Percentiles rank a stretch among this genome's conserved stretches.
Evolutionary conservation across 1,284 basidiomycete species (phyloP).

Genomic region (Malassezia globosa): DNA sequence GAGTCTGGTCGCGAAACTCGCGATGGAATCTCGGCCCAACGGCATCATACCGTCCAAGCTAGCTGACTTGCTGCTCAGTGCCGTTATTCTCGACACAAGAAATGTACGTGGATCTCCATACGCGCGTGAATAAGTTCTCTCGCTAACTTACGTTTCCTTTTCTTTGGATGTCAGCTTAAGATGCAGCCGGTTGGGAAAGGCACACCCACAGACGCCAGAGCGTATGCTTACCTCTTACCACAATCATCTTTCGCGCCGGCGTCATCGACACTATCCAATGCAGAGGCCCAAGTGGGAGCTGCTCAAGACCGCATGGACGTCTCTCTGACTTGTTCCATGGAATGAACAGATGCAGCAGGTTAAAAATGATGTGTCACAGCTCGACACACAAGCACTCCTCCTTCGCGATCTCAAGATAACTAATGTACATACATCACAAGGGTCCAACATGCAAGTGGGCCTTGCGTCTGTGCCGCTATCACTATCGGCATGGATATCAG

Average conservation of each 20-base stretch:
- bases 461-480: constrained; percentile 31
- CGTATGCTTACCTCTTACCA: constrained; percentile 24
- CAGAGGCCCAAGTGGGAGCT: neutral
- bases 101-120: constrained; percentile 20
- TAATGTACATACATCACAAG: neutral
- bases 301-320: neutral
- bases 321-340: constrained; percentile 3
- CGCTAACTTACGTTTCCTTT: no score
- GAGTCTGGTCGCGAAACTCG: constrained; percentile 28
- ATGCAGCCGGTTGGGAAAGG: constrained; percentile 29
- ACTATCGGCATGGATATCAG: constrained; percentile 25
- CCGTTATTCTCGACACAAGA: constrained; percentile 47
- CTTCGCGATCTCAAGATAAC: constrained; percentile 12
- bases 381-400: constrained; percentile 10
- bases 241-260: constrained; percentile 24
- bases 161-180: neutral
- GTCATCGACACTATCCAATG: no score
- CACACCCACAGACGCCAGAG: constrained; percentile 23
- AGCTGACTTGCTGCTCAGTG: constrained; percentile 45
- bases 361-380: constrained; percentile 60
- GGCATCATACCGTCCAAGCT: constrained; percentile 10
- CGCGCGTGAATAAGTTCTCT: no score
- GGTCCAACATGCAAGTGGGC: constrained; percentile 10
- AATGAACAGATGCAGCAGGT: constrained; percentile 63
- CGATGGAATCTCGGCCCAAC: constrained; percentile 5